Conservation (phyloP, 331 rosid species). For the Erythrophleum ivorense region DNA sequence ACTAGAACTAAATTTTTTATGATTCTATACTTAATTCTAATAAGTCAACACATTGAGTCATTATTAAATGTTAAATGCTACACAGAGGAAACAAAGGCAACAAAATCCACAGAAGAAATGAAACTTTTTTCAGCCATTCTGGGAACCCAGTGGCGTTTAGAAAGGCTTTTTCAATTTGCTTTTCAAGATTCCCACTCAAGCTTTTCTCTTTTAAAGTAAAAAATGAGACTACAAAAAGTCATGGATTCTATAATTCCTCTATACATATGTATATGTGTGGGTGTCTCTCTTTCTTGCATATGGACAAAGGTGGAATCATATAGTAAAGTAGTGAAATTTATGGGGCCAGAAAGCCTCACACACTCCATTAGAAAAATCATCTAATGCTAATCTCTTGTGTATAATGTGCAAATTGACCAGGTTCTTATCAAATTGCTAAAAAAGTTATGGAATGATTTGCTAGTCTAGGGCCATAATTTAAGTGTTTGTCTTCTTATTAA, state of each 20-base stretch:
- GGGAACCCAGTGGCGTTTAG: constrained; percentile 28
- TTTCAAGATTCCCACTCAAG: neutral
- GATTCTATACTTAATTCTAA: constrained; percentile 11
- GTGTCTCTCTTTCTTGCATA: neutral
- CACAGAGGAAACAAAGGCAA: neutral
- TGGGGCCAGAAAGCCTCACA: constrained; percentile 17
- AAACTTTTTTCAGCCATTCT: neutral
- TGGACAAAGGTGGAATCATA: neutral
- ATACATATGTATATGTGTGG: neutral
- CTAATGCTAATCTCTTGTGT: neutral
- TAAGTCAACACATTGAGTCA: constrained; percentile 26
- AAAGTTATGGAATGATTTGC: neutral
- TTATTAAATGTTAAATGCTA: constrained; percentile 24
- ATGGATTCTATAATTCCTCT: constrained; percentile 1
- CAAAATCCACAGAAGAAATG: neutral
- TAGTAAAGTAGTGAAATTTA: neutral
- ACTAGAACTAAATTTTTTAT: neutral
- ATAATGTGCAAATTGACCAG: neutral
- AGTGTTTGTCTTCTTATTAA: constrained; percentile 31
- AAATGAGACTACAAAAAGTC: neutral
- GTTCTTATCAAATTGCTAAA: neutral
- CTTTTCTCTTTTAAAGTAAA: neutral
- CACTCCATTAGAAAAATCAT: neutral
- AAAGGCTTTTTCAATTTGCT: constrained; percentile 3
- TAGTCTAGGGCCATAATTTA: neutral